Percentiles rank a stretch among this genome's conserved stretches.
phyloP scores from a whole-genome alignment of 306 rosid genomes.

The Prunus armeniaca region DNA sequence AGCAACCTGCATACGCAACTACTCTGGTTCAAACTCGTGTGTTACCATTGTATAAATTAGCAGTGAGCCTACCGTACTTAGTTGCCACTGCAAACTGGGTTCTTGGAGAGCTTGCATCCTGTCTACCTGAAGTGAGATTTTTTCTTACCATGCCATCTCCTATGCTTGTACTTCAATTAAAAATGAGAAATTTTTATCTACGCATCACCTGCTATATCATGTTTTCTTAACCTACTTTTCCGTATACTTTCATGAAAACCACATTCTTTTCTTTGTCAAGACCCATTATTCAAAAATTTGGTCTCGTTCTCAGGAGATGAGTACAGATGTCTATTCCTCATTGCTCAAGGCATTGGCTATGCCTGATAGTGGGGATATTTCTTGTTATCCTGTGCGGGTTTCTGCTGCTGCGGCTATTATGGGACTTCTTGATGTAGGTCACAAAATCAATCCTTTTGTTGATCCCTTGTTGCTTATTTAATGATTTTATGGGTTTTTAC shows the following conservation, averaged over 20 bases:
- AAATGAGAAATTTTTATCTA: background rate
- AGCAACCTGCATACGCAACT: slow-evolving; percentile 53
- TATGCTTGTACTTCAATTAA: background rate
- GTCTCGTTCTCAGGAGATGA: slow-evolving; percentile 62
- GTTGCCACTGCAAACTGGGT: slow-evolving; percentile 93
- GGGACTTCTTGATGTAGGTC: slow-evolving; percentile 71
- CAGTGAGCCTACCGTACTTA: slow-evolving; percentile 53
- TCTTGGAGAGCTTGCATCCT: slow-evolving; percentile 83
- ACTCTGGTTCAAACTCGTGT: slow-evolving; percentile 55
- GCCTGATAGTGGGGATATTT: slow-evolving; percentile 53
- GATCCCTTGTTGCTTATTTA: slow-evolving; percentile 7
- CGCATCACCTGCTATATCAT: background rate
- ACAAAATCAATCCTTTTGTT: slow-evolving; percentile 23
- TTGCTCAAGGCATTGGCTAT: slow-evolving; percentile 70
- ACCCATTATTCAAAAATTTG: background rate
- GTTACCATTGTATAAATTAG: slow-evolving; percentile 58
- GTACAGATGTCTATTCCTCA: slow-evolving; percentile 67
- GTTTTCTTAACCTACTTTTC: slow-evolving; percentile 1
- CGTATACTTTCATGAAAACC: background rate
- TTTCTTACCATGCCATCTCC: slow-evolving; percentile 30
- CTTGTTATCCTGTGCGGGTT: slow-evolving; percentile 83
- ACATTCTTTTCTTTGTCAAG: slow-evolving; percentile 8
- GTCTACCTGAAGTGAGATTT: slow-evolving; percentile 72
- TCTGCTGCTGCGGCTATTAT: slow-evolving; percentile 88
- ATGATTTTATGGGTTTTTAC: slow-evolving; percentile 20